These are phyloP conservation scores for Ophiostoma perfectum DNA, from an alignment of 2,329 filamentous ascomycete species.

Conservation along the genomic window DNA sequence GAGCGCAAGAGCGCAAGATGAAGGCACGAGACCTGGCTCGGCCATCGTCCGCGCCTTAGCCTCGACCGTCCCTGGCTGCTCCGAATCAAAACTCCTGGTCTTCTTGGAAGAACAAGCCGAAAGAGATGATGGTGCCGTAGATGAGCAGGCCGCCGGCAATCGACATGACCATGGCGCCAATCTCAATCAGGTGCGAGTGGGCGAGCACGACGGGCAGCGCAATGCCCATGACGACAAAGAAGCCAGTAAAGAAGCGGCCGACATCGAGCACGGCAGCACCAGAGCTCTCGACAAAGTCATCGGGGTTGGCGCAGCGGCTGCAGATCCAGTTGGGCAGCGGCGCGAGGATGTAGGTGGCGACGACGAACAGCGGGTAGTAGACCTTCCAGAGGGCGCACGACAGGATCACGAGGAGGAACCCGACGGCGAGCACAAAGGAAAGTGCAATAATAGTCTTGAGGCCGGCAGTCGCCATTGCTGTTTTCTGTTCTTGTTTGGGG, in stretches of 20 bases:
- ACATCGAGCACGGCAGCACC: conserved; percentile 85
- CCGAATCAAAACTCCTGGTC: conserved; percentile 76
- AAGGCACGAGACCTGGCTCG: background rate
- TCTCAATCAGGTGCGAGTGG: conserved; percentile 74
- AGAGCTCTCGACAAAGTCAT: conserved; percentile 88
- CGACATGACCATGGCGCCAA: conserved; percentile 91
- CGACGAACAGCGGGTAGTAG: conserved; percentile 92
- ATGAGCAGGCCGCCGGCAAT: conserved; percentile 88
- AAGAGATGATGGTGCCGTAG: conserved; percentile 97
- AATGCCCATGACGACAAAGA: conserved; percentile 95
- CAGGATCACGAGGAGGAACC: conserved; percentile 97
- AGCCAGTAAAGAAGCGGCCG: conserved; percentile 88
- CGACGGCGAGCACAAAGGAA: conserved; percentile 97
- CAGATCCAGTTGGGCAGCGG: conserved; percentile 97
- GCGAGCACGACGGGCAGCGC: conserved; percentile 84
- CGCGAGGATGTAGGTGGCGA: conserved; percentile 89
- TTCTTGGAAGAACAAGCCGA: conserved; percentile 96
- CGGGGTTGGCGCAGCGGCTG: conserved; percentile 76
- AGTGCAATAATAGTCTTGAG: conserved; percentile 98
- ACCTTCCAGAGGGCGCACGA: conserved; percentile 92
- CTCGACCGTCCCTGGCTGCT: background rate
- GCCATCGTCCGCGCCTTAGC: background rate
- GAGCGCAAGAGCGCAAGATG: background rate
- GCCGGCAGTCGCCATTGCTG: conserved; percentile 68
- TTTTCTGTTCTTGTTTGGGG: too few species aligned